Base-by-base conservation (phyloP, 2,329 filamentous ascomycete genomes). In the Paracoccidioides brasiliensis region DNA sequence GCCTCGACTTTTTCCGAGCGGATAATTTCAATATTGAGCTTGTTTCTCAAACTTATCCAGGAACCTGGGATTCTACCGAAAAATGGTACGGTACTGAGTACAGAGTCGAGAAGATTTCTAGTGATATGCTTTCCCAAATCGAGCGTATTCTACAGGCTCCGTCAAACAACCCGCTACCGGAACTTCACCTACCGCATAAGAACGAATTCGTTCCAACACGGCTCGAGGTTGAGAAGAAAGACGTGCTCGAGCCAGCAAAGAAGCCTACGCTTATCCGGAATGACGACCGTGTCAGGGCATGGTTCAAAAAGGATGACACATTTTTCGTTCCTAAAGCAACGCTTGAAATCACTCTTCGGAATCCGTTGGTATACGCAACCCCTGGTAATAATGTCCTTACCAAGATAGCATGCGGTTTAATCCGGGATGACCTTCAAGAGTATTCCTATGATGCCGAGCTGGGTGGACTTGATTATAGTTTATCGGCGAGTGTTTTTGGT, bases 81-180 rank as follows among this genome's bases (percentile, higher is more conserved):
- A 89, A 90, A 67, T 98, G 93, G 93, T 98, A 98, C 64, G 91
- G 91, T 7, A 98, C 93, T 0, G 90, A 97, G 66, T 95, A 96
- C 72, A 87, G 83, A 60, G 79, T 84, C 37, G 86, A 94, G 66
- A 85, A 83, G 66, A 87, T 98, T 40, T 84, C 90, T 0, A 67
- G 78, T 12, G 83, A 90, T 15, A 84, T 96, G 63, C 76, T 95
- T 68, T 73, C 77, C 9, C 83, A 88, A 52, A 78, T 96, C 58
- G 77, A 80, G 54, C 72, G 78, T 57, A 88, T 88, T 1, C 77
- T 81, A 35, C 71, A 80, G 1, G 79, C 79, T 45, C 73, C 80
- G 0, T 71, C 78, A 0, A 74, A 77, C 30, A 76, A 81, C 35
- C 80, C 88, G 28, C 80, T 87, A 0, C 66, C 80, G 9, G 84